Evolutionary conservation across 495 filamentous ascomycete genomes (phyloP).

Genomic region (Oleoguttula mirabilis): DNA sequence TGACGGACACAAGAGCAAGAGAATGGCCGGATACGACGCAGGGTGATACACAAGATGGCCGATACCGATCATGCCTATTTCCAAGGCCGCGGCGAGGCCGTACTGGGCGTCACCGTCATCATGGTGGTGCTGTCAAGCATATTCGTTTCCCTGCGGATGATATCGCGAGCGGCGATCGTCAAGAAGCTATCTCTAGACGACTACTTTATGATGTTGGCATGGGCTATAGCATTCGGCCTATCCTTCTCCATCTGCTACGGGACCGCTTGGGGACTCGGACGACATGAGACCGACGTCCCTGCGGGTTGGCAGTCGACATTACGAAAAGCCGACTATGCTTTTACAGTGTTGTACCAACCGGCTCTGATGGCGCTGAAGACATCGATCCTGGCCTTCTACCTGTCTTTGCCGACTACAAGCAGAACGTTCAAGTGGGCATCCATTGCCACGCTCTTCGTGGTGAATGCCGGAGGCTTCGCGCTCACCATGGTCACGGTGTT

Average conservation of each 20-base stretch:
- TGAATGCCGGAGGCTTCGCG: conserved; percentile 64
- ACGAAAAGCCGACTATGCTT: conserved; percentile 62
- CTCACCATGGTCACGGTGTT: conserved; percentile 80
- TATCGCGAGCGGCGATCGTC: conserved; percentile 63
- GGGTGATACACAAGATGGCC: conserved; percentile 8
- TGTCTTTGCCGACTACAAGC: conserved; percentile 63
- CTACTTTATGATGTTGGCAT: conserved; percentile 72
- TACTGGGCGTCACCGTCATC: conserved; percentile 62
- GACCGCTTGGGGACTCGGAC: conserved; percentile 56
- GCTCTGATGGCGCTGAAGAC: conserved; percentile 81
- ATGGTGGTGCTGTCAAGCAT: conserved; percentile 54
- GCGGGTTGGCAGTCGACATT: conserved; percentile 36
- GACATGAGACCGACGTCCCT: conserved; percentile 56
- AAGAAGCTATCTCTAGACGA: conserved; percentile 61
- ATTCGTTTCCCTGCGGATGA: conserved; percentile 60
- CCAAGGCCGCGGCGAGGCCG: conserved; percentile 43
- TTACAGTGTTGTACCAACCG: conserved; percentile 81
- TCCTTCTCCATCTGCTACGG: conserved; percentile 66
- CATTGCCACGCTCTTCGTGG: conserved; percentile 56
- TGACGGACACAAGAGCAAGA: background rate
- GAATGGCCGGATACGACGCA: background rate
- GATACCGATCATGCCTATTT: conserved; percentile 15
- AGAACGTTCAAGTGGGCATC: conserved; percentile 59
- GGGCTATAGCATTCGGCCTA: conserved; percentile 66
- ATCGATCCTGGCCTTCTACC: conserved; percentile 81